Percentiles rank a stretch among this genome's conserved stretches.
phyloP scores from a whole-genome alignment of 2,329 filamentous ascomycete species.

The Xylaria sp. region DNA sequence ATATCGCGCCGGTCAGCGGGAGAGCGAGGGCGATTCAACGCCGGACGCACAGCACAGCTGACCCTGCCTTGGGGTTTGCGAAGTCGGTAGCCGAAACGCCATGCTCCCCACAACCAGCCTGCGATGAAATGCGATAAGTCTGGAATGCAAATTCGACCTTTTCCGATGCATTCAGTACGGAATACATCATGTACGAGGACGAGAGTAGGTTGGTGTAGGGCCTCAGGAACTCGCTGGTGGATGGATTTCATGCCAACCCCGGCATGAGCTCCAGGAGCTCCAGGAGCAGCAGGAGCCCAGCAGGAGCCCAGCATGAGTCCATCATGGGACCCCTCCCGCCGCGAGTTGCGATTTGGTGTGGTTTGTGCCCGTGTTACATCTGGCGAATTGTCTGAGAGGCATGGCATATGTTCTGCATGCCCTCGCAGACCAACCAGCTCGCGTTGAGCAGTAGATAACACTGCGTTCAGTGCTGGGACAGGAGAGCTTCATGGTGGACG shows the following conservation, averaged over 20 bases:
- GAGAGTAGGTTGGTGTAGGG: not conserved
- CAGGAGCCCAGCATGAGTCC: not conserved
- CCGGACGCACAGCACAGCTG: conserved; percentile 1
- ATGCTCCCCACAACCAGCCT: conserved; percentile 7
- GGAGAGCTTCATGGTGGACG: not conserved
- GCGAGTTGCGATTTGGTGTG: not conserved
- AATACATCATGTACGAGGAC: no score
- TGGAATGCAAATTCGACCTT: conserved; percentile 1
- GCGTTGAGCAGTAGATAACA: not conserved
- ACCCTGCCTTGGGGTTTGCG: conserved; percentile 3
- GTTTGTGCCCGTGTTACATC: not conserved
- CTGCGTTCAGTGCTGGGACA: not conserved
- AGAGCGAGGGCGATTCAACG: not conserved
- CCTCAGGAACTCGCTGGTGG: no score
- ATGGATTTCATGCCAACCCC: no score
- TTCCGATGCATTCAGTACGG: not conserved
- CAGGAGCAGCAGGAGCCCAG: no score
- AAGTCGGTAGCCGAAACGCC: conserved; percentile 8
- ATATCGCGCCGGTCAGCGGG: not conserved
- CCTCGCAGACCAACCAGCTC: not conserved
- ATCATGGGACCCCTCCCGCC: not conserved
- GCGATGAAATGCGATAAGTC: conserved; percentile 2
- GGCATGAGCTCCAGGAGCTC: no score
- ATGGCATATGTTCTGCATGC: not conserved
- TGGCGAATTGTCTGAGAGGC: not conserved